These are phyloP conservation scores for Cenchrus americanus DNA, from an alignment of 176 grass and related monocot genomes.

Conservation along the genomic window DNA sequence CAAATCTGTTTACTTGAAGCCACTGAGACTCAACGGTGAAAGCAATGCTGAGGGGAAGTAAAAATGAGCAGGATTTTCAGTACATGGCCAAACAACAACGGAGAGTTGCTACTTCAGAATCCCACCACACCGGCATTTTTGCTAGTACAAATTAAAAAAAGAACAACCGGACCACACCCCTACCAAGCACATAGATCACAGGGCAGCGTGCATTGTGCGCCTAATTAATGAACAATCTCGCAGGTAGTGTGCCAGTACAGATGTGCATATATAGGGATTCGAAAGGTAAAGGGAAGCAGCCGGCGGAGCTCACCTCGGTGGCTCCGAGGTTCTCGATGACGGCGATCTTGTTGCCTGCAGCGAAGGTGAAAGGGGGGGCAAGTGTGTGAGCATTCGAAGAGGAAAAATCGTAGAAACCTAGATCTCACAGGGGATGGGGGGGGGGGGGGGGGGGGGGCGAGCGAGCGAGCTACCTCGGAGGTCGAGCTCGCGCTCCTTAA, in stretches of 20 bases:
- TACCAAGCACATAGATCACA: neutral
- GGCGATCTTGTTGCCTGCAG: conserved; percentile 91
- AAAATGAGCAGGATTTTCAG: neutral
- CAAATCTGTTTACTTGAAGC: neutral
- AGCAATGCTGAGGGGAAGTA: neutral
- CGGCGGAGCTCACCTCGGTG: conserved; percentile 71
- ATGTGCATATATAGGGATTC: neutral
- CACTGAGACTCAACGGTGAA: neutral
- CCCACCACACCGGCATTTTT: no score
- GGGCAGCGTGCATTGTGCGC: neutral
- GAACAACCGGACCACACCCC: neutral
- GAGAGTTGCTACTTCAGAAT: neutral
- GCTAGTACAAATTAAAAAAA: neutral
- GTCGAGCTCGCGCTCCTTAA: conserved; percentile 93
- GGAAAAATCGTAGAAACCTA: conserved; percentile 34
- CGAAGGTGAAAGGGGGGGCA: neutral
- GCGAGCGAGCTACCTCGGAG: conserved; percentile 57
- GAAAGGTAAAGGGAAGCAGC: neutral
- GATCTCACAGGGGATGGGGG: conserved; percentile 24
- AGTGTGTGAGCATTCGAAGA: neutral
- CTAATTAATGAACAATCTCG: neutral
- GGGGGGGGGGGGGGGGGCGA: neutral
- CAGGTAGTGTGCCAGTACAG: neutral
- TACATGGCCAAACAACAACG: neutral
- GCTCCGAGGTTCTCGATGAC: conserved; percentile 91